Conservation (phyloP, 352 stramenopile genomes). For the Albugo laibachii region DNA sequence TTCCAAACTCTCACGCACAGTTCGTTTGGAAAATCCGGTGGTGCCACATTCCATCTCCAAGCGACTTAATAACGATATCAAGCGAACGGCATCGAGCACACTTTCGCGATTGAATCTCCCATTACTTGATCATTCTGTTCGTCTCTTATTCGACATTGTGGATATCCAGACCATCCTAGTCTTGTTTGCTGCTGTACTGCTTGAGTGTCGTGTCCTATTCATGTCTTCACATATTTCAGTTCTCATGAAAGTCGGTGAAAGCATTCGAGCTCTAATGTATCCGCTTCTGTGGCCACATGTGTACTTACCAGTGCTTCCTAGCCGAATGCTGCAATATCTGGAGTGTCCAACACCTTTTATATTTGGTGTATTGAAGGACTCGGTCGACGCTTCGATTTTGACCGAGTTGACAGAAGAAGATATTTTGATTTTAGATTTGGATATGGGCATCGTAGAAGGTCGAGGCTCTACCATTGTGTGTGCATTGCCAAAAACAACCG, state of each 20-base stretch:
- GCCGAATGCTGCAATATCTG: slow-evolving; percentile 61
- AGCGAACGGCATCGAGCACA: no score
- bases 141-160: slow-evolving; percentile 62
- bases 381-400: slow-evolving; percentile 29
- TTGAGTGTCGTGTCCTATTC: slow-evolving; percentile 67
- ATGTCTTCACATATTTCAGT: slow-evolving; percentile 64
- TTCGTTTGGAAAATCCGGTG: slow-evolving; percentile 4
- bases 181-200: slow-evolving; percentile 54
- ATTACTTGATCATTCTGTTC: slow-evolving; percentile 51
- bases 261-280: slow-evolving; percentile 65
- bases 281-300: slow-evolving; percentile 75
- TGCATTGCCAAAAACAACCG: slow-evolving; percentile 19
- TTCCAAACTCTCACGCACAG: slow-evolving; percentile 45
- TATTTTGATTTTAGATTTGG: slow-evolving; percentile 49
- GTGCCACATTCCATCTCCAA: no score
- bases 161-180: slow-evolving; percentile 49
- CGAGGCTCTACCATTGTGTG: slow-evolving; percentile 5
- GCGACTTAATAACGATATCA: no score
- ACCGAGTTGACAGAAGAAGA: slow-evolving; percentile 31
- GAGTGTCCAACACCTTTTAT: slow-evolving; percentile 76
- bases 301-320: slow-evolving; percentile 63
- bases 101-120: slow-evolving; percentile 15
- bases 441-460: slow-evolving; percentile 23
- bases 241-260: slow-evolving; percentile 67
- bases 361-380: slow-evolving; percentile 50